A percentile compares a stretch with the other conserved stretches of the same genome.
Evolutionary conservation across 1,139 yeast genomes (phyloP).

Genomic region (Geotrichum histeridarum): DNA sequence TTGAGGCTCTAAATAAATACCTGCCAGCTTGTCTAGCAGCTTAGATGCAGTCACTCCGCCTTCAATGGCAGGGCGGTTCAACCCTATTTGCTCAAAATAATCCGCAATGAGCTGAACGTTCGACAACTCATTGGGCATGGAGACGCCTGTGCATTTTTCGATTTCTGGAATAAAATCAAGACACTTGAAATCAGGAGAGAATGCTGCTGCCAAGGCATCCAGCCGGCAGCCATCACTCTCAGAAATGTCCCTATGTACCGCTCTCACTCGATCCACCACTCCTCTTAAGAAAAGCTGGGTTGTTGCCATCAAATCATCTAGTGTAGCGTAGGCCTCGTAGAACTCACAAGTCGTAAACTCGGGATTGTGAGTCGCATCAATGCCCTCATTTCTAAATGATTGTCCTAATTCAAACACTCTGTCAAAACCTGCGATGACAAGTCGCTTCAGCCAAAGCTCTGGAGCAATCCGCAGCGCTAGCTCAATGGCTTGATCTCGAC

Average conservation of each 20-base stretch:
- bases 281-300: constrained; percentile 55
- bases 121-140: constrained; percentile 40
- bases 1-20: constrained; percentile 60
- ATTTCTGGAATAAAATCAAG: constrained; percentile 50
- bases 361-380: constrained; percentile 90
- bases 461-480: constrained; percentile 84
- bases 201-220: constrained; percentile 13
- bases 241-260: not conserved
- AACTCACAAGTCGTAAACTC: constrained; percentile 94
- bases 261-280: constrained; percentile 34
- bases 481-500: constrained; percentile 24
- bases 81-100: constrained; percentile 47
- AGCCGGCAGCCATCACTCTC: constrained; percentile 8
- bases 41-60: constrained; percentile 44
- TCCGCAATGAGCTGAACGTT: constrained; percentile 25
- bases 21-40: constrained; percentile 62
- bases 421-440: constrained; percentile 80
- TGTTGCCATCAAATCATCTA: constrained; percentile 59
- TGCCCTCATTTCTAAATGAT: constrained; percentile 85
- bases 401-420: constrained; percentile 81
- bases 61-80: constrained; percentile 47
- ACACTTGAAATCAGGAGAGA: constrained; percentile 25
- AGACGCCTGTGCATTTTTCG: constrained; percentile 41
- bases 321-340: constrained; percentile 70
- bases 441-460: constrained; percentile 82